These are phyloP conservation scores for Dioszegia crocea DNA, from an alignment of 768 basidiomycete species.

Conservation along the genomic window DNA sequence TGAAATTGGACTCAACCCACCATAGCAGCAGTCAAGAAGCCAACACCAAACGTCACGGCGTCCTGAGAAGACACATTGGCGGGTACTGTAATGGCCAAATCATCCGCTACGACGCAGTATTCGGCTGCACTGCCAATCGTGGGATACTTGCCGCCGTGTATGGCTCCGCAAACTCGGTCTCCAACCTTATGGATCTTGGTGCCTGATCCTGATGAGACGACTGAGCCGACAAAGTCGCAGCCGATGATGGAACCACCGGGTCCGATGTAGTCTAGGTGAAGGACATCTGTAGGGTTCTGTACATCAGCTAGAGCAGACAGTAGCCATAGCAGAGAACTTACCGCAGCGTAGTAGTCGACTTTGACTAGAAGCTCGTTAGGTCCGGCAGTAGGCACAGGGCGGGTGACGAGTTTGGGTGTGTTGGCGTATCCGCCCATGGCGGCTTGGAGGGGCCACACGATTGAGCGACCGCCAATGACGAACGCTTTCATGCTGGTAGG, in stretches of 20 bases:
- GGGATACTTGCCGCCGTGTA: slow-evolving; percentile 30
- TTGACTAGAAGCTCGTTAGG: slow-evolving; percentile 40
- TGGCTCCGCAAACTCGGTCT: slow-evolving; percentile 29
- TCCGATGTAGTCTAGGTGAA: slow-evolving; percentile 19
- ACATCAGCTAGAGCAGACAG: not conserved
- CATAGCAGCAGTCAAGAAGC: slow-evolving; percentile 30
- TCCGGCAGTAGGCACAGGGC: slow-evolving; percentile 19
- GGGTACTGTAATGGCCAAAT: slow-evolving; percentile 31
- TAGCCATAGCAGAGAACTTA: slow-evolving; percentile 8
- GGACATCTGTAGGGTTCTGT: slow-evolving; percentile 33
- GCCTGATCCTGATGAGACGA: slow-evolving; percentile 22
- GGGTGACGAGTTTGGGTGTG: not conserved
- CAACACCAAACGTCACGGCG: slow-evolving; percentile 30
- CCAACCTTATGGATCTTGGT: slow-evolving; percentile 18
- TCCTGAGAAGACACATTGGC: slow-evolving; percentile 7
- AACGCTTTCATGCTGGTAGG: not conserved
- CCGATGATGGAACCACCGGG: slow-evolving; percentile 25
- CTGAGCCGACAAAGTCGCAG: slow-evolving; percentile 33
- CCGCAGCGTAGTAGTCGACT: slow-evolving; percentile 31
- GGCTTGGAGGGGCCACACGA: not conserved
- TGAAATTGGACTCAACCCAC: slow-evolving; percentile 10
- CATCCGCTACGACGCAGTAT: slow-evolving; percentile 23
- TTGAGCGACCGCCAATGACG: not conserved
- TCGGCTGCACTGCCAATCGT: slow-evolving; percentile 31
- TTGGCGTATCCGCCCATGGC: not conserved